Base-by-base conservation (phyloP, 1,284 basidiomycete genomes). In the Leccinum insigne region DNA sequence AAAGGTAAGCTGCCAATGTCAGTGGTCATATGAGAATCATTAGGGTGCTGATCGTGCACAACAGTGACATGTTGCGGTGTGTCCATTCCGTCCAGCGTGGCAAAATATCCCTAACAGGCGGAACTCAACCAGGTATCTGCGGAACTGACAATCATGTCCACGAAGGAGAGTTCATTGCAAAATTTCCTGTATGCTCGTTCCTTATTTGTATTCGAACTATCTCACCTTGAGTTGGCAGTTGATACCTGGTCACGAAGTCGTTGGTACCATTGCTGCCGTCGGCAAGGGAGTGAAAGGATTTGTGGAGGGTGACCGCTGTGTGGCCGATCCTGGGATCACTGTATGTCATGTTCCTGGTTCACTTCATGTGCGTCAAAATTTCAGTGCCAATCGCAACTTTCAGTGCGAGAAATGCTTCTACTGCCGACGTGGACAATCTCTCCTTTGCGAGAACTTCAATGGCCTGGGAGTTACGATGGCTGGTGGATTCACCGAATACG, bases 401-500 rank as follows among this genome's bases (percentile, higher is more conserved):
- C 52, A 91, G 89, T 95, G 93, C 75, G 88, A 88, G n/a, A 80
- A 81, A 66, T 95, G 93, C 78, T 93, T 93, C 81, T 93, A 87
- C 78, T 94, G 93, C 77, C 86, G 92, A 44, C 85, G 91, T 59
- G 92, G 92, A 6, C 77, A 88, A 78, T 80, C 84, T 63, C 76
- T 91, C 70, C 76, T 91, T 72, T 95, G 93, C 78, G 90, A 93
- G 78, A 86, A 92, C 78, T 93, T 92, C 76, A 80, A 86, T 62
- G 85, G 88, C 47, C 82, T 87, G 56, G 93, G 93, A 62, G 89
- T 94, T 42, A 90, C 86, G 63, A 80, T 84, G 66, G 85, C 88
- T 62, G 93, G 93, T 65, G 94, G 92, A 9, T 94, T 95, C 73
- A 90, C 92, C 49, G 92, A 93, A 77, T 94, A 93, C 77, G 84